Percentiles rank a stretch among this genome's conserved stretches.
phyloP scores from a whole-genome alignment of 2,329 filamentous ascomycete genomes.

The Graphium sp. region DNA sequence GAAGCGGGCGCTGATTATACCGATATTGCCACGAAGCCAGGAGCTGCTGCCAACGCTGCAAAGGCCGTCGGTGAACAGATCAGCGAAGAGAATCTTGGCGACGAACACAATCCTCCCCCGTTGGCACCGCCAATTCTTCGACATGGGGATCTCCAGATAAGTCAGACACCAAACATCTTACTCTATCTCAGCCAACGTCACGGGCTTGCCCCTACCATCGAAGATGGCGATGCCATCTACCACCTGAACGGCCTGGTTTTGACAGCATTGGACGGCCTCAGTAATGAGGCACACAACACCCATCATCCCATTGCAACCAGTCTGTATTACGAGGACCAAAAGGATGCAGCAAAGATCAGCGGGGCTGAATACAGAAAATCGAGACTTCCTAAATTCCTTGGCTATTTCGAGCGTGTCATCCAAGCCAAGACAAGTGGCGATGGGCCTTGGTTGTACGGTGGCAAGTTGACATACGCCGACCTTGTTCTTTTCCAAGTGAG shows the following conservation, averaged over 20 bases:
- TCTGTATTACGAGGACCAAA: constrained; percentile 62
- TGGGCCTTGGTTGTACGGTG: constrained; percentile 49
- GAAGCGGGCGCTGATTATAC: constrained; percentile 47
- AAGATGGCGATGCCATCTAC: constrained; percentile 26
- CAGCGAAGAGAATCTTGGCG: constrained; percentile 23
- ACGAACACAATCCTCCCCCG: constrained; percentile 42
- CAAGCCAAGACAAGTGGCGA: constrained; percentile 36
- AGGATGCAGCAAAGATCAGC: constrained; percentile 41
- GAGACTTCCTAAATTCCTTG: constrained; percentile 56
- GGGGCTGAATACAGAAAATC: constrained; percentile 39
- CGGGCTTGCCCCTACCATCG: constrained; percentile 33
- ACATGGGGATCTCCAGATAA: constrained; percentile 43
- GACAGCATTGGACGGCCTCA: constrained; percentile 54
- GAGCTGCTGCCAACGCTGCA: constrained; percentile 37
- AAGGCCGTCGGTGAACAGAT: constrained; percentile 29
- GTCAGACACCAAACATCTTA: constrained; percentile 58
- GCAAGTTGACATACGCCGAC: constrained; percentile 53
- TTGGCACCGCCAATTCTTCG: constrained; percentile 52
- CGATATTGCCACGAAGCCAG: constrained; percentile 27
- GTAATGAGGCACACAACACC: constrained; percentile 56
- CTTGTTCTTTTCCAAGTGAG: constrained; percentile 54
- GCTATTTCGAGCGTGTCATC: constrained; percentile 53
- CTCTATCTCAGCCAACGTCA: constrained; percentile 48
- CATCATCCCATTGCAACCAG: constrained; percentile 51
- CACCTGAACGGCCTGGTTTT: constrained; percentile 46